Conservation (phyloP, 441 rosid genomes). For the Theobroma grandiflorum region DNA sequence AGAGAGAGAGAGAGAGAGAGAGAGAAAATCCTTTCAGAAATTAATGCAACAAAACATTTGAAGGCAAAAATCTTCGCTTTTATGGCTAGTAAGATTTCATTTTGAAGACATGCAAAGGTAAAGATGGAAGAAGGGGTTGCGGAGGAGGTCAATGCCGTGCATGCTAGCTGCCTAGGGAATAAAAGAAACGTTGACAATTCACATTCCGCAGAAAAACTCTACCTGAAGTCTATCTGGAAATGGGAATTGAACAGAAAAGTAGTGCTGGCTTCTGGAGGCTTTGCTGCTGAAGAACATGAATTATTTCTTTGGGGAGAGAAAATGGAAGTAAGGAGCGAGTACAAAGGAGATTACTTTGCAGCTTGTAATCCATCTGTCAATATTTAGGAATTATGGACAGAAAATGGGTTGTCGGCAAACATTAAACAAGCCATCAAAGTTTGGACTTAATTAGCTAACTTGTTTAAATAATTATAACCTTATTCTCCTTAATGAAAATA, state of each 20-base stretch:
- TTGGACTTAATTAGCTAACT: background rate
- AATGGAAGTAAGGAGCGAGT: no score
- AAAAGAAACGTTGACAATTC: no score
- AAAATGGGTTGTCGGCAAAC: background rate
- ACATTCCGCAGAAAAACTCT: background rate
- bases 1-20: rapidly evolving
- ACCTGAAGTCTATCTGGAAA: background rate
- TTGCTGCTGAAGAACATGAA: background rate
- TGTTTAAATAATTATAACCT: background rate
- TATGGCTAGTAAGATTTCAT: no score
- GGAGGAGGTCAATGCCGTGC: background rate
- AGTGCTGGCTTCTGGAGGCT: background rate
- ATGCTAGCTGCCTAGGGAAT: background rate
- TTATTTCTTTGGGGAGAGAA: background rate
- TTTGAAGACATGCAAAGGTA: no score
- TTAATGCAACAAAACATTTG: background rate
- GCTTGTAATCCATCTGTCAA: background rate
- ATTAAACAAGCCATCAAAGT: background rate
- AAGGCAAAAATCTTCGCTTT: no score
- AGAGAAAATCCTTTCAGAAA: background rate
- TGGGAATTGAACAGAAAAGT: background rate
- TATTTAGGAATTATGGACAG: background rate
- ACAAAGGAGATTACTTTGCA: background rate
- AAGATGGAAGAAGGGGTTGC: background rate
- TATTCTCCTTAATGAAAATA: background rate